Evolutionary conservation across 2,329 filamentous ascomycete species (phyloP), one percentile per base, ranked within the genome.

Genomic region (Macrophomina pseudophaseolina): DNA sequence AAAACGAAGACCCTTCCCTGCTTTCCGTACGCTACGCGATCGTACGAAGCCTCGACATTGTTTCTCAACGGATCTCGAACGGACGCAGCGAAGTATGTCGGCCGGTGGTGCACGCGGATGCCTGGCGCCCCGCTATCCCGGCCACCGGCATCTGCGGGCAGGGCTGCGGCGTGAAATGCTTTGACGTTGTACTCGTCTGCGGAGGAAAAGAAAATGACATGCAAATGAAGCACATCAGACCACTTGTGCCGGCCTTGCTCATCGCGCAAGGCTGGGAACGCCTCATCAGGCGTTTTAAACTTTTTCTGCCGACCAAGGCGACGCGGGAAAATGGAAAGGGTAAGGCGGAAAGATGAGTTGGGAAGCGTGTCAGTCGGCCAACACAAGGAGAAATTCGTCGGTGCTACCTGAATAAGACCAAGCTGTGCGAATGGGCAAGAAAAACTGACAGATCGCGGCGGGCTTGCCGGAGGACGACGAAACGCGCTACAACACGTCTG

Each of bases 51-150:
- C 32, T 62, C 58, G 44, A 62, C 28, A 44, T 38, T 49, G 44
- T 62, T 62, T 6, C 58, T 44, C 58, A 72, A 52, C 52, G 73
- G 73, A 70, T 75, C 73, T 16, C 71, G 32, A 9, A 74, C 70
- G 65, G 75, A 75, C 9, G 70, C 73, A 8, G 67, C 71, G 69
- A 74, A 75, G 67, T 75, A 75, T 42, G 73, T 71, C 32, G 71
- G 64, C 68, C 71, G 70, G 65, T 74, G 74, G 49, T 67, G 68
- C 35, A 68, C 56, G 60, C 74, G 71, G 18, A 70, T 53, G 2
- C 74, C 74, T 1, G 74, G 72, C 64, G 68, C 67, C 8, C 73
- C 71, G 66, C 74, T 74, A 40, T 69, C 68, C 58, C 67, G 73
- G 12, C 71, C 74, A 23, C 74, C 74, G 5, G 71, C 70, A 3